These are phyloP conservation scores for Ophiostoma pallidulum DNA, from an alignment of 2,329 filamentous ascomycete species.

Conservation along the genomic window DNA sequence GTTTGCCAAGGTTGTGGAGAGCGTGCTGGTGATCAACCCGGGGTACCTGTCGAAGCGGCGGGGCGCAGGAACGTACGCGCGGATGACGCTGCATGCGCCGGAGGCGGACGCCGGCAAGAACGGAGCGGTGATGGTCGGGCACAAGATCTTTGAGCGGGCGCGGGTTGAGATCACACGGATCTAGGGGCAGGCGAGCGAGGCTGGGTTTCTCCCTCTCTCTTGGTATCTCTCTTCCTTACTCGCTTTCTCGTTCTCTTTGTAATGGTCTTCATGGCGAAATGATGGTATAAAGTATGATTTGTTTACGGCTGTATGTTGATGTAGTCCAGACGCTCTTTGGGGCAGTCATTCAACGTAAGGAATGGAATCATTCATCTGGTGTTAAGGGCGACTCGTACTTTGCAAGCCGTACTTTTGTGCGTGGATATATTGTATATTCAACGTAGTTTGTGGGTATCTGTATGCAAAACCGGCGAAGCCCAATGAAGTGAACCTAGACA, in stretches of 20 bases:
- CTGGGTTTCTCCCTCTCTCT: background rate
- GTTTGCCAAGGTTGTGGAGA: conserved; percentile 87
- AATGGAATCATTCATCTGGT: too few relatives aligned
- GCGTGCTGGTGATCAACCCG: conserved; percentile 83
- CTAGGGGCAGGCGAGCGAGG: conserved; percentile 23
- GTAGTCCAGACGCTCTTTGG: too few relatives aligned
- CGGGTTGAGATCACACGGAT: conserved; percentile 84
- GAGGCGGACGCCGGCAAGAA: conserved; percentile 46
- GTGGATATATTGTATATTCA: too few relatives aligned
- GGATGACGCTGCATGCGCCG: conserved; percentile 64
- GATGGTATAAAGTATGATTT: background rate
- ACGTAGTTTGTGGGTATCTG: too few relatives aligned
- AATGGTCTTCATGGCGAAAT: background rate
- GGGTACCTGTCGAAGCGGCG: conserved; percentile 77
- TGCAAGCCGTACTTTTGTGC: too few relatives aligned
- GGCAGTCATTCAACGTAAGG: too few relatives aligned
- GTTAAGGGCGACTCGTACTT: too few relatives aligned
- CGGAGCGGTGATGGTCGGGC: conserved; percentile 50
- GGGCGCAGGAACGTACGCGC: conserved; percentile 76
- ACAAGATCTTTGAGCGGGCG: conserved; percentile 72
- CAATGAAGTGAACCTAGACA: too few relatives aligned
- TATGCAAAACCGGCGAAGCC: too few relatives aligned
- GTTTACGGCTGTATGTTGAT: background rate
- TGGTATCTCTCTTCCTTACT: background rate
- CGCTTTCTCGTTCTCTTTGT: too few relatives aligned